Conservation (phyloP, 768 basidiomycete genomes). For the Gyrodon lividus region DNA sequence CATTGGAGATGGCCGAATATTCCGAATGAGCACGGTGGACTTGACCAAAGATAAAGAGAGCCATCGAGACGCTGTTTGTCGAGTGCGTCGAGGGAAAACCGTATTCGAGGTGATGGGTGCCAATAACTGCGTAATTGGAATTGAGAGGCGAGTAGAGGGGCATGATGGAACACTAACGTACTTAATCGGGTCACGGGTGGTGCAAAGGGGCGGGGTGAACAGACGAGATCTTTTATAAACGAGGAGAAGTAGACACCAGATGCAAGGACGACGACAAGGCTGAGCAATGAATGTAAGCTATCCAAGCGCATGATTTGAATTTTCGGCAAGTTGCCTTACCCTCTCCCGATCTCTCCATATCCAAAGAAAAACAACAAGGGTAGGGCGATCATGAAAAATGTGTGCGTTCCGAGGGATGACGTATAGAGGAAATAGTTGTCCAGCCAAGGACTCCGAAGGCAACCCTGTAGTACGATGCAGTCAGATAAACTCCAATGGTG, state of each 20-base stretch:
- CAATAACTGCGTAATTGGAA: constrained; percentile 51
- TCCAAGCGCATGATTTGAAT: neutral
- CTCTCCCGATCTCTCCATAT: constrained; percentile 62
- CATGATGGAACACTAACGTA: constrained; percentile 37
- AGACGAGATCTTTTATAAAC: constrained; percentile 85
- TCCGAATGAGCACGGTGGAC: constrained; percentile 48
- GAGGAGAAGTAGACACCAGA: constrained; percentile 87
- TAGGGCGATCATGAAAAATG: constrained; percentile 90
- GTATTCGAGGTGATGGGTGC: constrained; percentile 83
- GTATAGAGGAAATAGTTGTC: constrained; percentile 85
- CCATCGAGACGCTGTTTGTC: constrained; percentile 87
- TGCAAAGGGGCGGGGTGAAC: constrained; percentile 85
- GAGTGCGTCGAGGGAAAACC: constrained; percentile 97
- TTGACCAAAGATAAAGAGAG: constrained; percentile 70
- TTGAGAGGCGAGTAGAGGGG: neutral
- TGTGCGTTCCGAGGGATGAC: constrained; percentile 79
- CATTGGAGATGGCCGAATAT: constrained; percentile 42
- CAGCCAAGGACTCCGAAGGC: constrained; percentile 61
- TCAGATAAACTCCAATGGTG: constrained; percentile 3
- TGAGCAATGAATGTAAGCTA: constrained; percentile 30
- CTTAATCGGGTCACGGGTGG: constrained; percentile 91
- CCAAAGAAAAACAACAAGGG: constrained; percentile 92
- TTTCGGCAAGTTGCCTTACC: constrained; percentile 45
- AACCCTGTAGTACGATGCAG: constrained; percentile 35
- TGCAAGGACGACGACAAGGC: constrained; percentile 67